phyloP scores from a whole-genome alignment of 768 basidiomycete species.

The Boletus vinaceobasis region DNA sequence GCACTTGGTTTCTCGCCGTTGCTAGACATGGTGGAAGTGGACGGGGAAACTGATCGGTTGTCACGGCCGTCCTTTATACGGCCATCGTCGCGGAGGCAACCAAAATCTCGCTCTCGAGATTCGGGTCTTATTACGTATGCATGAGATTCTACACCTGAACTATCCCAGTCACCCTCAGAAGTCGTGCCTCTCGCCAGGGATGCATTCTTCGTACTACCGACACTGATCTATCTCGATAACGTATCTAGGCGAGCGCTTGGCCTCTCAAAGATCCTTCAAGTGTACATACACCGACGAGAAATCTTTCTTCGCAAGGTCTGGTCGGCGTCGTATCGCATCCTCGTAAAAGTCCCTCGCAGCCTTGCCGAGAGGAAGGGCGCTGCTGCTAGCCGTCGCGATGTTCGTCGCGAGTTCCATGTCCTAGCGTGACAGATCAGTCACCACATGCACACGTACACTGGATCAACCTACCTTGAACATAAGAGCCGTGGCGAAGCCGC shows the following conservation, averaged over 20 bases:
- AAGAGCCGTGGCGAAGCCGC: constrained; percentile 78
- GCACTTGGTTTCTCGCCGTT: constrained; percentile 51
- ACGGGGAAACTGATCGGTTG: constrained; percentile 20
- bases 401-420: constrained; percentile 81
- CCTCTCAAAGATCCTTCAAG: constrained; percentile 34
- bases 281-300: constrained; percentile 80
- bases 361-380: constrained; percentile 61
- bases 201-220: no score
- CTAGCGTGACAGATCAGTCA: constrained; percentile 36
- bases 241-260: background rate
- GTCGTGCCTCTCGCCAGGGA: no score
- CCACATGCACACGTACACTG: background rate
- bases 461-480: constrained; percentile 69
- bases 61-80: constrained; percentile 24
- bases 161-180: no score
- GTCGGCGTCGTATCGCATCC: constrained; percentile 47
- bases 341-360: constrained; percentile 64
- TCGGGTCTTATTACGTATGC: constrained; percentile 17
- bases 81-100: constrained; percentile 25
- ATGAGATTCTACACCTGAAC: background rate
- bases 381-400: constrained; percentile 48
- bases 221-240: background rate
- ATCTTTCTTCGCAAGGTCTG: constrained; percentile 65
- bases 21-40: constrained; percentile 32
- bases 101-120: constrained; percentile 6